Evolutionary conservation across 352 stramenopile species (phyloP).

Genomic region (Globisporangium mamillatum): DNA sequence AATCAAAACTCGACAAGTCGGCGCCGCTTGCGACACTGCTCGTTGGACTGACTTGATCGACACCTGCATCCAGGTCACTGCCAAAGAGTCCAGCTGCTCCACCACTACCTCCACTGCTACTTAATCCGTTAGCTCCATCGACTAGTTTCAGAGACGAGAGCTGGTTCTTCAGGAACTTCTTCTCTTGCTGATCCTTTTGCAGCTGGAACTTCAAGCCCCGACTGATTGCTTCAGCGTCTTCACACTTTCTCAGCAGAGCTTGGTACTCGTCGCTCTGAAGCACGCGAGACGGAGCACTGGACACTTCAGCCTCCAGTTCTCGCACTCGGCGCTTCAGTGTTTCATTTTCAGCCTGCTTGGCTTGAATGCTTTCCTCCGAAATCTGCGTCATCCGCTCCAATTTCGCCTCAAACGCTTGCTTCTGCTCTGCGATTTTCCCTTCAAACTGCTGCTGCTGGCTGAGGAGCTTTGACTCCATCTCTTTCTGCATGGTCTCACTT

Average conservation of each 20-base stretch:
- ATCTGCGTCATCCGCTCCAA: conserved; percentile 23
- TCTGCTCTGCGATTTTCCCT: conserved; percentile 27
- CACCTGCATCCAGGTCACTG: conserved; percentile 1
- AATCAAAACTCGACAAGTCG: conserved; percentile 70
- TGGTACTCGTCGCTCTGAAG: conserved; percentile 55
- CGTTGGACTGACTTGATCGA: conserved; percentile 26
- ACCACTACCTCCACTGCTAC: neutral
- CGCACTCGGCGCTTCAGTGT: conserved; percentile 22
- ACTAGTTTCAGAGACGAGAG: conserved; percentile 34
- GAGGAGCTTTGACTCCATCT: conserved; percentile 31
- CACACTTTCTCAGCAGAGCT: conserved; percentile 44
- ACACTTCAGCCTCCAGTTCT: conserved; percentile 41
- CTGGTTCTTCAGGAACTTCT: conserved; percentile 72
- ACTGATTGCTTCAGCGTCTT: conserved; percentile 68
- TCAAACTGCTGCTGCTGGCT: conserved; percentile 20
- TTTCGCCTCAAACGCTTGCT: conserved; percentile 29
- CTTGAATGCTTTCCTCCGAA: conserved; percentile 21
- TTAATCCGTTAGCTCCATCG: neutral
- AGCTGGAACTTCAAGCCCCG: conserved; percentile 68
- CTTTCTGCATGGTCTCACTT: conserved; percentile 25
- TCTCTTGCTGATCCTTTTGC: conserved; percentile 74
- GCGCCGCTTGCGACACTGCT: conserved; percentile 40
- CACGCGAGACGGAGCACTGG: conserved; percentile 22
- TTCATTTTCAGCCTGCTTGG: conserved; percentile 31
- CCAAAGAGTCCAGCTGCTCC: conserved; percentile 19